Evolutionary conservation across 1,284 basidiomycete genomes (phyloP), one percentile per base, ranked within the genome.

Genomic region (Phellinidium pouzarii): DNA sequence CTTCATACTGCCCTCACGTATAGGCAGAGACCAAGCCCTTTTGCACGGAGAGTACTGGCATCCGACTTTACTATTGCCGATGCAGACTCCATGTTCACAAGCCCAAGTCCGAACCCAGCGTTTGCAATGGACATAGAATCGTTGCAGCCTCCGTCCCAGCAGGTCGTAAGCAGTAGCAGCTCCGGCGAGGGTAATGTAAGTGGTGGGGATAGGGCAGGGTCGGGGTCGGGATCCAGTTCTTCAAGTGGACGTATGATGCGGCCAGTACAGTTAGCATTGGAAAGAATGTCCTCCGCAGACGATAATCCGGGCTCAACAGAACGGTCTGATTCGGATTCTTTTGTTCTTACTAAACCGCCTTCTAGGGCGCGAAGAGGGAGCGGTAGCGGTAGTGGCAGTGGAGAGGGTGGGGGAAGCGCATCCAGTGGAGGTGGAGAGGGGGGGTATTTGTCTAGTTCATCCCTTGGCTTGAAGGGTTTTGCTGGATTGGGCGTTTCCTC

Each of bases 241-340:
- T 68, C 65, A 3, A 50, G 59, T 14, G 50, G 54, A 12, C 44
- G 36, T n/a, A 12, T 54, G 17, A 48, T 29, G 7, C 26, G 50
- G 9, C 50, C 50, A 6, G n/a, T 56, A 41, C 50, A 34, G 26
- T 29, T 22, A 22, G 54, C 54, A 22, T 44, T 56, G 34, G 45
- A 44, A 22, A 44, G 26, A 23, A 36, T 56, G 50, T 52, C 45
- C 6, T 48, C 50, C 19, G 44, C 45, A 4, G 54, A 56, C 36
- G 54, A 55, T 44, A 41, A 19, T 4, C 45, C 44, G 4, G 54
- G 46, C 3, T 38, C 36, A 6, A 31, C 38, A 5, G 54, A 48
- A 20, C 48, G 46, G n/a, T 34, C 42, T 14, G 47, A 53, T 20
- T 50, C 49, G 3, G 49, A 43, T 27, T 42, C 40, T 3, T 42